Conservation (phyloP, 768 basidiomycete genomes). For the Dentipellis sp. region DNA sequence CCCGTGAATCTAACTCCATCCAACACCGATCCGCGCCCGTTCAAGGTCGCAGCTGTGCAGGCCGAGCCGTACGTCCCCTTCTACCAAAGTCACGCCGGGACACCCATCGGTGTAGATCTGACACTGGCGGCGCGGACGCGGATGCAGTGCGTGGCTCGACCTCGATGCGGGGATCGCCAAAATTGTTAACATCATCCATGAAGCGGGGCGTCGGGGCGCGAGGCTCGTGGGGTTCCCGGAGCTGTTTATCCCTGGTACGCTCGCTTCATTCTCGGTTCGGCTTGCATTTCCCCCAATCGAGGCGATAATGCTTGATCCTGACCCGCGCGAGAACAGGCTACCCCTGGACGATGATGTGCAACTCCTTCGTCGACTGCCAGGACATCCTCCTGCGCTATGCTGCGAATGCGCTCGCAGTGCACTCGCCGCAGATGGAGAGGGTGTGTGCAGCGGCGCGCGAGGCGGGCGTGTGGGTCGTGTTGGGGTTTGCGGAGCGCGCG, state of each 20-base stretch:
- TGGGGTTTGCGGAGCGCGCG: neutral
- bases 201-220: neutral
- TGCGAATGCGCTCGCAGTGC: neutral
- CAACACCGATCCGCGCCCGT: too few relatives aligned
- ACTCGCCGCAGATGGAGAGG: neutral
- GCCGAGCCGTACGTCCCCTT: too few relatives aligned
- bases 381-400: neutral
- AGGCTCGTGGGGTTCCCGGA: neutral
- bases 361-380: neutral
- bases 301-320: neutral
- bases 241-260: neutral
- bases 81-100: too few relatives aligned
- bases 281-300: neutral
- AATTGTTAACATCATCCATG: neutral
- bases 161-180: neutral
- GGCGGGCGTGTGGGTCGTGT: neutral
- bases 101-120: too few relatives aligned
- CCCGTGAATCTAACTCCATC: too few relatives aligned
- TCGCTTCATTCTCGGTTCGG: too few relatives aligned
- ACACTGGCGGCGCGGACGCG: too few relatives aligned
- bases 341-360: neutral
- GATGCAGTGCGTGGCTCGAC: neutral
- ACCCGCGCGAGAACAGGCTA: too few relatives aligned
- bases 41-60: too few relatives aligned
- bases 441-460: neutral